Percentiles rank a stretch among this genome's conserved stretches.
Conservation (phyloP, 1,284 basidiomycete genomes). For the Tylopilus orsonianus region DNA sequence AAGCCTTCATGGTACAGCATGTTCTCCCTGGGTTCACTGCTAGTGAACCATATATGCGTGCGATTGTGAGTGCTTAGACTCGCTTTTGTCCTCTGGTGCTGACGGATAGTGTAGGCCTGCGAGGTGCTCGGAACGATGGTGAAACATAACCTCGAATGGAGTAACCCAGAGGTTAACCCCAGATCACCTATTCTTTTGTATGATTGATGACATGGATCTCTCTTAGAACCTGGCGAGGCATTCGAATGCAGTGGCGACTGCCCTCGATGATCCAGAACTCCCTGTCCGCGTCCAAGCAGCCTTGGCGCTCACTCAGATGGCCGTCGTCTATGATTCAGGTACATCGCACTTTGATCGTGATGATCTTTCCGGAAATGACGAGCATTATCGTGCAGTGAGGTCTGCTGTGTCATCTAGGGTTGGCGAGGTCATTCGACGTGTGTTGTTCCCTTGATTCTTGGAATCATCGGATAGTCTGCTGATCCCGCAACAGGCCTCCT, state of each 20-base stretch:
- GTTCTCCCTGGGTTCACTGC: conserved; percentile 71
- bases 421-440: conserved; percentile 85
- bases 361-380: not conserved
- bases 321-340: conserved; percentile 67
- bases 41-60: conserved; percentile 68
- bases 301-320: conserved; percentile 77
- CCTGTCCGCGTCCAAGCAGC: conserved; percentile 87
- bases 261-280: conserved; percentile 74
- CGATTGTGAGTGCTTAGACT: conserved; percentile 52
- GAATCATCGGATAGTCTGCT: not conserved
- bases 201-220: not conserved
- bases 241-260: conserved; percentile 59
- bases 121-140: conserved; percentile 76
- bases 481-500: conserved; percentile 58
- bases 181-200: not conserved
- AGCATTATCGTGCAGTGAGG: conserved; percentile 50
- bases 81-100: not conserved
- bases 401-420: conserved; percentile 76
- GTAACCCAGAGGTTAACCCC: conserved; percentile 55
- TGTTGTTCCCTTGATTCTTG: conserved; percentile 15
- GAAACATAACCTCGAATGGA: conserved; percentile 67
- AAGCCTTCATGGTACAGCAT: conserved; percentile 70
- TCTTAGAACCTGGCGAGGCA: conserved; percentile 60
- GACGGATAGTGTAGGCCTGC: conserved; percentile 53
- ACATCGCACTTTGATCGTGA: conserved; percentile 23